These are phyloP conservation scores for Mycena pura DNA, from an alignment of 768 basidiomycete genomes.

Conservation along the genomic window DNA sequence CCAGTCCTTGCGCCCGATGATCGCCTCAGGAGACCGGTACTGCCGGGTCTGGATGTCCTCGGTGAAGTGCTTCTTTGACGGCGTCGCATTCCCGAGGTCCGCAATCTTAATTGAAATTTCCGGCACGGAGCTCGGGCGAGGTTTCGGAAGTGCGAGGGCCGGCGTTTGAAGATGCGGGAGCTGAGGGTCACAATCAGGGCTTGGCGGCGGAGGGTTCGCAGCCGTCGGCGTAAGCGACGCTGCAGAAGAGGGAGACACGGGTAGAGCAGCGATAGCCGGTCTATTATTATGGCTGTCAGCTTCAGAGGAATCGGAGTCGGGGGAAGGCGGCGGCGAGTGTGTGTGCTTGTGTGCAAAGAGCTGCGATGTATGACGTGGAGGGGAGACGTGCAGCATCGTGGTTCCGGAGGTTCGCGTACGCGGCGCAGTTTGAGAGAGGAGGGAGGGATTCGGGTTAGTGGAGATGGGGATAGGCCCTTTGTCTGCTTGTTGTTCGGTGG, in stretches of 20 bases:
- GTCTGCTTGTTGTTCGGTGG: conserved; percentile 19
- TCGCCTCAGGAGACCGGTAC: conserved; percentile 94
- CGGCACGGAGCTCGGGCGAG: conserved; percentile 33
- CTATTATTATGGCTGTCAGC: conserved; percentile 20
- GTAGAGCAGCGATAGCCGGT: not conserved
- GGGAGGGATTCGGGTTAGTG: conserved; percentile 50
- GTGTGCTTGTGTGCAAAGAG: conserved; percentile 49
- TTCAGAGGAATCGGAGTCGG: conserved; percentile 33
- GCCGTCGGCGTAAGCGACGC: conserved; percentile 25
- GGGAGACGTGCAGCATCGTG: conserved; percentile 39
- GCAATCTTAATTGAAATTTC: conserved; percentile 90
- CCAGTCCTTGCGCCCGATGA: conserved; percentile 88
- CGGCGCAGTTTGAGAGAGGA: conserved; percentile 73
- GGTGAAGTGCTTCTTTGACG: conserved; percentile 88
- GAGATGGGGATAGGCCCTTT: conserved; percentile 5
- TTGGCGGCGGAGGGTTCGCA: conserved; percentile 14
- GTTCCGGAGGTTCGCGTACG: conserved; percentile 36
- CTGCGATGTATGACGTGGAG: conserved; percentile 48
- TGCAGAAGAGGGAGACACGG: conserved; percentile 20
- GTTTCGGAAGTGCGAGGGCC: conserved; percentile 22
- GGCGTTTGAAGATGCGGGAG: conserved; percentile 21
- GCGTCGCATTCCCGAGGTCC: conserved; percentile 93
- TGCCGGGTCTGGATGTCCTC: conserved; percentile 98
- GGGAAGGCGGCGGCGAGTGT: conserved; percentile 37
- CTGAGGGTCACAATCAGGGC: conserved; percentile 6